Evolutionary conservation across 2,329 filamentous ascomycete species (phyloP).

Genomic region (Sporothrix schenckii): DNA sequence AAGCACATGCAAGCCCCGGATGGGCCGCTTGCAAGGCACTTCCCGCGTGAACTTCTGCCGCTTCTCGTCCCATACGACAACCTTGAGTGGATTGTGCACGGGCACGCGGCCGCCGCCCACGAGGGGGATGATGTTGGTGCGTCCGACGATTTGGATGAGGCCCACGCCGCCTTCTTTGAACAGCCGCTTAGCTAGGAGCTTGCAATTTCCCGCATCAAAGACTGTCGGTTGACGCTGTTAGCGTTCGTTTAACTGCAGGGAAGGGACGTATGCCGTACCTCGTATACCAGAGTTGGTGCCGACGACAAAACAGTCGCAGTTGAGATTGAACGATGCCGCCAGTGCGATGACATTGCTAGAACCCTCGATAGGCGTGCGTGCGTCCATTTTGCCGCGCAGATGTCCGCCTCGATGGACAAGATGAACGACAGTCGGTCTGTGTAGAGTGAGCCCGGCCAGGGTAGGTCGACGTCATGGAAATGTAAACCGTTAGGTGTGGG

Average conservation of each 20-base stretch:
- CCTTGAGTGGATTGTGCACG: conserved; percentile 83
- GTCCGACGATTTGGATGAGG: conserved; percentile 82
- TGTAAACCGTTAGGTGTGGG: conserved; percentile 5
- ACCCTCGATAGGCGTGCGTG: conserved; percentile 79
- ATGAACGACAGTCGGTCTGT: not conserved
- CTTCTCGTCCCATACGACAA: conserved; percentile 80
- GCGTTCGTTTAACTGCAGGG: not conserved
- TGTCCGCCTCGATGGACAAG: not conserved
- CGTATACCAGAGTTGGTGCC: conserved; percentile 51
- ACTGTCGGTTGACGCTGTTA: conserved; percentile 51
- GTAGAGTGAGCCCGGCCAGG: not conserved
- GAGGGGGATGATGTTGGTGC: conserved; percentile 82
- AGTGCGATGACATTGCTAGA: conserved; percentile 74
- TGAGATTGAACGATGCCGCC: conserved; percentile 82
- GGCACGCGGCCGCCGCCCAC: conserved; percentile 85
- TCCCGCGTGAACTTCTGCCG: conserved; percentile 72
- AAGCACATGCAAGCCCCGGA: conserved; percentile 78
- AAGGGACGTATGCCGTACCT: conserved; percentile 28
- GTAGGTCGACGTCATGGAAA: conserved; percentile 10
- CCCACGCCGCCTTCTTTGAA: conserved; percentile 78
- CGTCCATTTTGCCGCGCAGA: conserved; percentile 69
- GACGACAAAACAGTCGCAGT: conserved; percentile 82
- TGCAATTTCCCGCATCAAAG: conserved; percentile 72
- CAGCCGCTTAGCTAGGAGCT: conserved; percentile 66
- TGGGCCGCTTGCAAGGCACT: conserved; percentile 78